Conservation (phyloP, 371 early-diverging fungal species). For the Chytridium lagenaria region DNA sequence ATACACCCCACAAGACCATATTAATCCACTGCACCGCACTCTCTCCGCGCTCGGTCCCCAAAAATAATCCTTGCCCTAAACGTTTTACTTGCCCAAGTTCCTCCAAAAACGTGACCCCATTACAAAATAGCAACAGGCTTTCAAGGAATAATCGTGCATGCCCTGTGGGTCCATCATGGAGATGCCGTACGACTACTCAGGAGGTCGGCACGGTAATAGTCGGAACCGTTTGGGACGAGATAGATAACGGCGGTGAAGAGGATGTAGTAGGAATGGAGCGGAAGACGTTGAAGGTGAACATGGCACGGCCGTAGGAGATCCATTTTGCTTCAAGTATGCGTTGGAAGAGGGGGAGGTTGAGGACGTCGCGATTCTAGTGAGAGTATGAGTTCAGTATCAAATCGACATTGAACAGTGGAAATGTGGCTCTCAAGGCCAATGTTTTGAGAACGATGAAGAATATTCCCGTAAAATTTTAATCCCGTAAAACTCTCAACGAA, state of each 20-base stretch:
- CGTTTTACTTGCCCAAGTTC: neutral
- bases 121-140: conserved; percentile 22
- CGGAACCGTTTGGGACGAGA: conserved; percentile 28
- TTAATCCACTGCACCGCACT: conserved; percentile 20
- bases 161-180: too few species aligned
- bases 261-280: conserved; percentile 22
- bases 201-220: conserved; percentile 3
- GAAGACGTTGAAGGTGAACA: conserved; percentile 26
- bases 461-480: too few species aligned
- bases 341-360: conserved; percentile 35
- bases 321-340: conserved; percentile 42
- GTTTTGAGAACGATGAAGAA: too few species aligned
- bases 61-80: neutral
- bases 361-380: conserved; percentile 30
- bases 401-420: too few species aligned
- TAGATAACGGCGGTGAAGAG: conserved; percentile 25
- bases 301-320: conserved; percentile 26
- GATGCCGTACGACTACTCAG: too few species aligned
- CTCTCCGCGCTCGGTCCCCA: conserved; percentile 18
- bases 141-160: too few species aligned
- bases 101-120: conserved; percentile 5
- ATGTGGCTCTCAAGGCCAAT: too few species aligned
- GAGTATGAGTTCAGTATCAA: too few species aligned
- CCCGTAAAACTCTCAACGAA: too few species aligned
- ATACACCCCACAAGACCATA: conserved; percentile 16